Conservation (phyloP, 148 eudicot species). For the Diospyros kaki region DNA sequence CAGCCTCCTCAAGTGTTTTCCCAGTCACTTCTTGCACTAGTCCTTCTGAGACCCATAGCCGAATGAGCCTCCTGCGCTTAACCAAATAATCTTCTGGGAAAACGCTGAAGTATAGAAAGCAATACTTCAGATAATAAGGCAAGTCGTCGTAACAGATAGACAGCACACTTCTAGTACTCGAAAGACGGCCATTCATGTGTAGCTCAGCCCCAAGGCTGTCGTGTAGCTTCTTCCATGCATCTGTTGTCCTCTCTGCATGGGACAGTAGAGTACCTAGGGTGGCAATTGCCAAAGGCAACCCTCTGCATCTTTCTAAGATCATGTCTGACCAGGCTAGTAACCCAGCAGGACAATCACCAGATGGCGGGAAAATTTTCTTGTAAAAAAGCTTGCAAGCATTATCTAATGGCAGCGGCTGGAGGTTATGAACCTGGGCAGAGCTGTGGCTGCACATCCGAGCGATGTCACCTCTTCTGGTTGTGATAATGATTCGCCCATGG, state of each 20-base stretch:
- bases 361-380: too few relatives aligned
- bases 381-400: too few relatives aligned
- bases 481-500: too few relatives aligned
- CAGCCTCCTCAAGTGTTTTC: neutral
- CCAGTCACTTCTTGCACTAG: neutral
- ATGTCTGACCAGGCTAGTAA: neutral
- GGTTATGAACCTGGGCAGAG: too few relatives aligned
- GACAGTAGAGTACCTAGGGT: neutral
- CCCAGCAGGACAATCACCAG: too few relatives aligned
- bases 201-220: too few relatives aligned
- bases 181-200: neutral
- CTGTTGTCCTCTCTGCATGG: neutral
- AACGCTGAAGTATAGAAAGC: neutral
- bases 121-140: too few relatives aligned
- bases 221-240: neutral
- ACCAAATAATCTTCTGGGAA: neutral
- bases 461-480: too few relatives aligned
- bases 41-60: neutral
- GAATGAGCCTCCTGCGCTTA: neutral
- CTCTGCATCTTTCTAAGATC: neutral
- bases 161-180: neutral
- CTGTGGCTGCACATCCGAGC: too few relatives aligned
- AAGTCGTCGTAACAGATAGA: neutral
- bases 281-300: neutral
- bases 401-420: too few relatives aligned